Base-by-base conservation (phyloP, 495 filamentous ascomycete genomes). In the Penicillium arizonense region DNA sequence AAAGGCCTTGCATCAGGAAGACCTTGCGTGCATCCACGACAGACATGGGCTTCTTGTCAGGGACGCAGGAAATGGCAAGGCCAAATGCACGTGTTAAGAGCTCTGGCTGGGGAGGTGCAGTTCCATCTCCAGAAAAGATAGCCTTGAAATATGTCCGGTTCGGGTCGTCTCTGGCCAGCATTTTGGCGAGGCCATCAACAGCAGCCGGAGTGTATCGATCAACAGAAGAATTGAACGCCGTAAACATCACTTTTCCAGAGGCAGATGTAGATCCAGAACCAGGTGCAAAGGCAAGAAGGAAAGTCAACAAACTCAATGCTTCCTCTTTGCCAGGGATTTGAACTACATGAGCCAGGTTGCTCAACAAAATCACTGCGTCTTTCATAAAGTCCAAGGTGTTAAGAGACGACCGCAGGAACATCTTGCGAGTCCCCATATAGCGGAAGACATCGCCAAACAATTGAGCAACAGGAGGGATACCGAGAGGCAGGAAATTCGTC, bases 341-440 rank as follows among this genome's bases (percentile, higher is more conserved):
- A 48, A 98, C 82, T 18, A 81, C 77, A 50, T 91, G 83, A 14
- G 91, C 82, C 48, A 93, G 78, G 64, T 98, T 97, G 51, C 91
- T 94, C 34, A 98, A 76, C 48, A 91, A 87, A 37, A 87, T 87
- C 50, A 97, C 83, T 12, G 91, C 77, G 69, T 98, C 94, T 69
- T 98, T 98, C 88, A 96, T 95, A 59, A 98, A 89, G 67, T 98
- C 93, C 62, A 96, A 69, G 4, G 88, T 93, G 69, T 96, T 94
- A 53, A 76, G 72, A 56, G 92, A 76, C 6, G 82, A 88, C 16
- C 91, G 84, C 38, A 97, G 72, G 35, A 97, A 78, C 79, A 89
- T 86, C 57, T 89, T 87, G n/a, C 90, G 86, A 4, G 93, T 97
- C 34, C 94, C 93, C 26, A 98, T 77, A 57, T 89, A 89, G 38